A percentile compares a stretch with the other conserved stretches of the same genome.
Conservation (phyloP, 2,329 filamentous ascomycete species). For the Botrytis fabae region DNA sequence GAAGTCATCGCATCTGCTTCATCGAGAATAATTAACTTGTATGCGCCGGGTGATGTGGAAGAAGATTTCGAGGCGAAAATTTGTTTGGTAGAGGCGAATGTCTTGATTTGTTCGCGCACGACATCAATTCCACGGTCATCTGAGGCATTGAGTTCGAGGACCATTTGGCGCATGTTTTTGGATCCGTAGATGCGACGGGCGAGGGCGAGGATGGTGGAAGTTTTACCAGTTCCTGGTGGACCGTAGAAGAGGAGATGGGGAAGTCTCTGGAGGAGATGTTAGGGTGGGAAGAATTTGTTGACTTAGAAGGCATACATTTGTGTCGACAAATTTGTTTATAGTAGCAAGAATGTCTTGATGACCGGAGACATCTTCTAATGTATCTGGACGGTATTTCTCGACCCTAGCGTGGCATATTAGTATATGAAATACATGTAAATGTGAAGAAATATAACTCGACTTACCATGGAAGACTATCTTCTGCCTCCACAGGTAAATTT, state of each 20-base stretch:
- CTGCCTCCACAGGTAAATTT: conserved; percentile 89
- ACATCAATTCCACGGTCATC: conserved; percentile 98
- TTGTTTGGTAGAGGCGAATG: conserved; percentile 95
- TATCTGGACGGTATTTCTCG: conserved; percentile 91
- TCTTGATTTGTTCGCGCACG: conserved; percentile 98
- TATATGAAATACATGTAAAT: conserved; percentile 23
- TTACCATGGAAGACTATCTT: conserved; percentile 91
- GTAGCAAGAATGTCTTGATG: conserved; percentile 97
- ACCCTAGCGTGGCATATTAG: conserved; percentile 59
- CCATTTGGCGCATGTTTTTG: conserved; percentile 96
- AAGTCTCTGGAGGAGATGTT: conserved; percentile 57
- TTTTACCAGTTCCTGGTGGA: conserved; percentile 95
- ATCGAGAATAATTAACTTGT: conserved; percentile 95
- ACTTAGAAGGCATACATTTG: conserved; percentile 59
- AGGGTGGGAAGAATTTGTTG: conserved; percentile 16
- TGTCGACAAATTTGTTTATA: conserved; percentile 95
- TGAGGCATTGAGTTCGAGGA: conserved; percentile 94
- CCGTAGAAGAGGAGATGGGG: conserved; percentile 97
- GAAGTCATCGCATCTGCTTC: conserved; percentile 99
- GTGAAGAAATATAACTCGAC: conserved; percentile 27
- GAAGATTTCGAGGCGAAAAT: conserved; percentile 73
- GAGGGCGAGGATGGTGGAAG: conserved; percentile 90
- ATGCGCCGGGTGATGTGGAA: conserved; percentile 63
- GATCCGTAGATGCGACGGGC: conserved; percentile 89
- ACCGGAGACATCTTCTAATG: conserved; percentile 88